Evolutionary conservation across 1,139 yeast genomes (phyloP).

Genomic region (Geotrichum europaeum): DNA sequence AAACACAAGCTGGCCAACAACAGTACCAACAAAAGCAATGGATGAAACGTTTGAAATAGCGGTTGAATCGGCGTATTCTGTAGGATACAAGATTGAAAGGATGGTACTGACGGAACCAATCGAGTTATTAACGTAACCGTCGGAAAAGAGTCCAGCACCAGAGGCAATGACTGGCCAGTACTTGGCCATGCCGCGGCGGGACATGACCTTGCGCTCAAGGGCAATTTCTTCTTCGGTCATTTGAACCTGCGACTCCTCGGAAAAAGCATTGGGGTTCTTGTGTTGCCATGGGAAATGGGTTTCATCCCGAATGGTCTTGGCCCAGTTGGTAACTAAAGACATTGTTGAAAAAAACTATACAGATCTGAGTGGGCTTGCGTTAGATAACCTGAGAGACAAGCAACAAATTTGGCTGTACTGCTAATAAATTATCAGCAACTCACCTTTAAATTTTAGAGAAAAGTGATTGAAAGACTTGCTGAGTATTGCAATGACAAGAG

Average conservation of each 20-base stretch:
- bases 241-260: constrained; percentile 4
- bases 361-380: background rate
- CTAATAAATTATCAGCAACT: background rate
- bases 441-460: background rate
- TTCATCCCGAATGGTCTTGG: constrained; percentile 14
- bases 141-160: constrained; percentile 88
- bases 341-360: background rate
- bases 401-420: too few species aligned
- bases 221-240: constrained; percentile 12
- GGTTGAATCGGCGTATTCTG: constrained; percentile 50
- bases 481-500: background rate
- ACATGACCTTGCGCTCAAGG: constrained; percentile 7
- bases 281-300: constrained; percentile 19
- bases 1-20: constrained; percentile 75
- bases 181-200: constrained; percentile 23
- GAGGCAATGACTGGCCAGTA: constrained; percentile 78
- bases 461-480: background rate
- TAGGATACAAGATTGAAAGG: constrained; percentile 57
- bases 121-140: constrained; percentile 83
- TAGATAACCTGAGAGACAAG: background rate
- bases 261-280: background rate
- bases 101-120: constrained; percentile 72
- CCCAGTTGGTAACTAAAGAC: constrained; percentile 16
- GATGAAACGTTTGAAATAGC: constrained; percentile 78
- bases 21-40: constrained; percentile 89